Conservation (phyloP, 1,139 yeast genomes). For the Hansenula anomala region DNA sequence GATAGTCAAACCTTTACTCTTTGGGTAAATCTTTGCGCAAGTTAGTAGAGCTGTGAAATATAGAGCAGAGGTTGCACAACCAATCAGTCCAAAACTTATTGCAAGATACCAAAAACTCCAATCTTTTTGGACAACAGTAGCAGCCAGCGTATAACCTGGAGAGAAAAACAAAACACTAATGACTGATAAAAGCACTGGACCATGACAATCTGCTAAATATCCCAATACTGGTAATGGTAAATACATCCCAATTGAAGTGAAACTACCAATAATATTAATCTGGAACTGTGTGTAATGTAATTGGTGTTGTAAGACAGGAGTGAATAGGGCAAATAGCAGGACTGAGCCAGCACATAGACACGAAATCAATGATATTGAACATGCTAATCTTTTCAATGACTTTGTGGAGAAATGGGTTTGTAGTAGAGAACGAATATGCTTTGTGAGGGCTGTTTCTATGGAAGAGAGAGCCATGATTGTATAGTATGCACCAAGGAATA, state of each 20-base stretch:
- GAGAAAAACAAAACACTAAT: conserved; percentile 59
- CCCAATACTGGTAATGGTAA: conserved; percentile 82
- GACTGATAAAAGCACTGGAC: conserved; percentile 70
- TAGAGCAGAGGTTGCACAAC: conserved; percentile 76
- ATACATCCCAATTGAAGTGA: conserved; percentile 79
- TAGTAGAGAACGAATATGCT: conserved; percentile 29
- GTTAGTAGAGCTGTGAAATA: conserved; percentile 76
- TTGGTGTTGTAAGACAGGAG: conserved; percentile 58
- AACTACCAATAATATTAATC: conserved; percentile 73
- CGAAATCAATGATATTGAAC: conserved; percentile 36
- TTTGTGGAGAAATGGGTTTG: conserved; percentile 23
- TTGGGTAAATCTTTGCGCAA: conserved; percentile 79
- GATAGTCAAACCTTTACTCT: conserved; percentile 72
- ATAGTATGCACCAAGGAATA: too few relatives aligned
- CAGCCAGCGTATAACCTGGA: conserved; percentile 66
- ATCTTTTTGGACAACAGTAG: conserved; percentile 22
- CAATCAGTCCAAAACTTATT: conserved; percentile 50
- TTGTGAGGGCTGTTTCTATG: conserved; percentile 34
- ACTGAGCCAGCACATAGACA: conserved; percentile 83
- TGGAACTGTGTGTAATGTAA: conserved; percentile 63
- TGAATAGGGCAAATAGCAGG: conserved; percentile 71
- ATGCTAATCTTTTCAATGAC: conserved; percentile 31
- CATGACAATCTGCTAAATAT: conserved; percentile 76
- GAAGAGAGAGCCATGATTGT: conserved; percentile 23
- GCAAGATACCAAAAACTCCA: conserved; percentile 25